Conservation (phyloP, 352 stramenopile species). For the Pythium guiyangense region DNA sequence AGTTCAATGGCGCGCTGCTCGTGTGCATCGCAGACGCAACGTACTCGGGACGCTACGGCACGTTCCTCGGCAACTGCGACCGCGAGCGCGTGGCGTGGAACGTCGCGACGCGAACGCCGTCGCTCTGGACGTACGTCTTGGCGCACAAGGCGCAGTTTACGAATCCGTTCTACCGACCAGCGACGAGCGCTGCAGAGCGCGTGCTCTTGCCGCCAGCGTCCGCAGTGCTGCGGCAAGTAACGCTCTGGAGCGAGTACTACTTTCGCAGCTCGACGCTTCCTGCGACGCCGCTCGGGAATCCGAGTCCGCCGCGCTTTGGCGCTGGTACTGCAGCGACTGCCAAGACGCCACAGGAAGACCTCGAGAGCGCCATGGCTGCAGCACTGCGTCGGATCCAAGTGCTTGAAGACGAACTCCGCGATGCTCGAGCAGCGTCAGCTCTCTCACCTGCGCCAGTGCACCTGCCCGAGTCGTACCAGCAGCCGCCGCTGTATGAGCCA, state of each 20-base stretch:
- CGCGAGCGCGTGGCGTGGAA: conserved; percentile 59
- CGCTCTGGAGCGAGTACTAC: conserved; percentile 81
- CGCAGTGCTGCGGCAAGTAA: conserved; percentile 62
- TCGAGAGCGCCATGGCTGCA: conserved; percentile 50
- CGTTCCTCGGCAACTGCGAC: conserved; percentile 87
- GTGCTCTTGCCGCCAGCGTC: conserved; percentile 52
- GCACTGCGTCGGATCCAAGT: conserved; percentile 39
- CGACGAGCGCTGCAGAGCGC: conserved; percentile 20
- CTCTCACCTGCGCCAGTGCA: neutral
- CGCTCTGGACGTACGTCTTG: conserved; percentile 63
- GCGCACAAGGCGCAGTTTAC: conserved; percentile 33
- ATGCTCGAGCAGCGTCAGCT: neutral
- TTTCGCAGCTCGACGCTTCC: conserved; percentile 52
- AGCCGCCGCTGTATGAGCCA: no score
- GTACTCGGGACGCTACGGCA: conserved; percentile 75
- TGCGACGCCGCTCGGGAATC: conserved; percentile 34
- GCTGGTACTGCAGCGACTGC: neutral
- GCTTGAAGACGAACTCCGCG: conserved; percentile 51
- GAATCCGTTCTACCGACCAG: conserved; percentile 71
- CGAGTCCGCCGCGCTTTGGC: conserved; percentile 37
- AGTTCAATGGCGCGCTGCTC: conserved; percentile 77
- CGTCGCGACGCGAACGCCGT: conserved; percentile 52
- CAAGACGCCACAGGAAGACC: conserved; percentile 40
- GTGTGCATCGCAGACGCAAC: conserved; percentile 65
- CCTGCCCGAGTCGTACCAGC: neutral